phyloP scores from a whole-genome alignment of 257 asterid species.

The Agastache rugosa region DNA sequence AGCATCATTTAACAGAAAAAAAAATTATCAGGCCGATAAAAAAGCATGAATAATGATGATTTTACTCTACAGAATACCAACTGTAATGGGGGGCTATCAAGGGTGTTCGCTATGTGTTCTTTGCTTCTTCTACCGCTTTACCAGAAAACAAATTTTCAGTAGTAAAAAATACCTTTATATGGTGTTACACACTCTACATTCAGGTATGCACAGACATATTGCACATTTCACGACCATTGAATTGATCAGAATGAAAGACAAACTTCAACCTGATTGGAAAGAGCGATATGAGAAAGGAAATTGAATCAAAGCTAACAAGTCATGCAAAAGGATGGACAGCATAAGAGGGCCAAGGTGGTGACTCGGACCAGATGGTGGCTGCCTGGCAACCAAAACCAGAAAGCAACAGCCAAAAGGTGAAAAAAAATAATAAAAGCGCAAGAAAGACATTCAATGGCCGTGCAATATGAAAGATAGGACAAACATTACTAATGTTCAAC shows the following conservation, averaged over 20 bases:
- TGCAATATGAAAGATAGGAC: neutral
- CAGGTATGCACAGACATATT: neutral
- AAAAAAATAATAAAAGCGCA: neutral
- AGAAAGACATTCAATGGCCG: neutral
- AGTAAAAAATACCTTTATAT: neutral
- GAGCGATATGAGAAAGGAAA: neutral
- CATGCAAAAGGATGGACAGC: constrained; percentile 2
- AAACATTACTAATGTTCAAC: neutral
- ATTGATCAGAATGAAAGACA: neutral
- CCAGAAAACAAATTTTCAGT: neutral
- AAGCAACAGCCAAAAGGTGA: neutral
- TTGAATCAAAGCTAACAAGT: neutral
- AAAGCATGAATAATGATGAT: neutral
- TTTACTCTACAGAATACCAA: constrained; percentile 2
- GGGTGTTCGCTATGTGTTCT: neutral
- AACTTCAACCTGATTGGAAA: neutral
- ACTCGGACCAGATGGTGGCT: neutral
- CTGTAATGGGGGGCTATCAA: neutral
- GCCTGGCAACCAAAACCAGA: neutral
- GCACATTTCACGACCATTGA: neutral
- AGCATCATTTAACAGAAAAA: neutral
- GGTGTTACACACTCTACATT: neutral
- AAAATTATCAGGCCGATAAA: neutral
- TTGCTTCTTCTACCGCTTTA: neutral
- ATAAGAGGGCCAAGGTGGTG: neutral